Percentiles rank a stretch among this genome's conserved stretches.
These are phyloP conservation scores for Exophiala viscosa DNA, from an alignment of 2,329 filamentous ascomycete genomes.

Conservation along the genomic window DNA sequence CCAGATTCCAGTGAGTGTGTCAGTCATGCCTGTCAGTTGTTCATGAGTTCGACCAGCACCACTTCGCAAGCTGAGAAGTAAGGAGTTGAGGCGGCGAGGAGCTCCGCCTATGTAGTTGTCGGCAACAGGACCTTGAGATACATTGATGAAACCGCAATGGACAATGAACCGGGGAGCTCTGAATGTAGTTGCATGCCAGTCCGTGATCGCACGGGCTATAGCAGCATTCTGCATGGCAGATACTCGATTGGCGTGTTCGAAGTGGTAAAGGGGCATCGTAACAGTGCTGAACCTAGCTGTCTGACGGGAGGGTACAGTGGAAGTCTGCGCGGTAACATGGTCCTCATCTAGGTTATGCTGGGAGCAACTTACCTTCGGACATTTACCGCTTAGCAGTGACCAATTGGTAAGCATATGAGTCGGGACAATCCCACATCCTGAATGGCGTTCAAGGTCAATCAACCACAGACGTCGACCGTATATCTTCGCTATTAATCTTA, in stretches of 20 bases:
- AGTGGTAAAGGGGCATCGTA: slow-evolving; percentile 21
- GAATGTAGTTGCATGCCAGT: not conserved
- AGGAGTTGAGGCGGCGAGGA: not conserved
- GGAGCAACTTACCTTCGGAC: too few relatives aligned
- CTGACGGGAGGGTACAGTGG: too few relatives aligned
- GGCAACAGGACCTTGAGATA: not conserved
- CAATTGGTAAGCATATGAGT: too few relatives aligned
- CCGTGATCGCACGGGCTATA: not conserved
- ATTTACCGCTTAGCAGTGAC: too few relatives aligned
- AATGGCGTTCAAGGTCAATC: too few relatives aligned
- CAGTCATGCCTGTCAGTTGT: not conserved
- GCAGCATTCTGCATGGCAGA: not conserved
- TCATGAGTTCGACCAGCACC: not conserved
- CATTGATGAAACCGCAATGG: not conserved
- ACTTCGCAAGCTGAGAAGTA: not conserved
- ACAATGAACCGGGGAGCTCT: not conserved
- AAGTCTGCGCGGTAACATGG: too few relatives aligned
- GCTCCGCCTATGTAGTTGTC: not conserved
- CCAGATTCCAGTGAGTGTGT: too few relatives aligned
- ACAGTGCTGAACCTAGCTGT: not conserved
- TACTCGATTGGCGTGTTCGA: not conserved
- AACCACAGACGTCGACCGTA: too few relatives aligned
- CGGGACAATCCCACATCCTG: too few relatives aligned
- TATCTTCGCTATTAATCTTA: too few relatives aligned
- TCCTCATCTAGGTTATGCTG: too few relatives aligned